Conservation (phyloP, 1,139 yeast genomes). For the Suhomyces maxii region DNA sequence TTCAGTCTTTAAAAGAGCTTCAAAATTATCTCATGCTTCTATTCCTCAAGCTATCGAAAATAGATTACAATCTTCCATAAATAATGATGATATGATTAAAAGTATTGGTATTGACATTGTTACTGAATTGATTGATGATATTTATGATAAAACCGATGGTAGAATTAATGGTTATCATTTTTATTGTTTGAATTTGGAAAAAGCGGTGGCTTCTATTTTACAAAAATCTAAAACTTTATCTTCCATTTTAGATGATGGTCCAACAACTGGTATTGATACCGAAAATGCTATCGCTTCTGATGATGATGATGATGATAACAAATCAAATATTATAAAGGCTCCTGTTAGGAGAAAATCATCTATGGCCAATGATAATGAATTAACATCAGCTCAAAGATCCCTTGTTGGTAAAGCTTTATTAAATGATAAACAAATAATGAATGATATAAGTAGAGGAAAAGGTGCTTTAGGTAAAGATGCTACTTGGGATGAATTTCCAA, state of each 20-base stretch:
- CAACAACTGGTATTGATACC: conserved; percentile 15
- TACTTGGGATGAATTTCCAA: conserved; percentile 98
- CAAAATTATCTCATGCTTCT: conserved; percentile 85
- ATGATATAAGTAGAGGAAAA: conserved; percentile 80
- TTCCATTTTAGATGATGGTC: conserved; percentile 22
- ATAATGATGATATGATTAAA: conserved; percentile 86
- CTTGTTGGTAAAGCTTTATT: conserved; percentile 28
- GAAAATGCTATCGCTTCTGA: conserved; percentile 38
- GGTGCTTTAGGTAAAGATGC: conserved; percentile 89
- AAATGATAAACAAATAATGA: conserved; percentile 51
- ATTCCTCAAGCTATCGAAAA: conserved; percentile 54
- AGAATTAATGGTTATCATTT: conserved; percentile 81
- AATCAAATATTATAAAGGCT: conserved; percentile 7
- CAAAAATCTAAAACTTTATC: conserved; percentile 55
- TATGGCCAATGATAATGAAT: conserved; percentile 44
- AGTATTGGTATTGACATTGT: conserved; percentile 76
- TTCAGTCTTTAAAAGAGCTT: conserved; percentile 81
- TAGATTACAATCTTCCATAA: conserved; percentile 55
- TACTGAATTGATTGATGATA: conserved; percentile 58
- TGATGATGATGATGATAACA: conserved; percentile 17
- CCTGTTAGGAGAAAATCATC: conserved; percentile 46
- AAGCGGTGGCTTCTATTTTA: conserved; percentile 83
- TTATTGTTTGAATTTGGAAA: conserved; percentile 86
- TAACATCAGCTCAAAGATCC: conserved; percentile 32
- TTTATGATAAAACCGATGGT: conserved; percentile 53